phyloP scores from a whole-genome alignment of 1,139 yeast species.

The Geotrichum bryndzae region DNA sequence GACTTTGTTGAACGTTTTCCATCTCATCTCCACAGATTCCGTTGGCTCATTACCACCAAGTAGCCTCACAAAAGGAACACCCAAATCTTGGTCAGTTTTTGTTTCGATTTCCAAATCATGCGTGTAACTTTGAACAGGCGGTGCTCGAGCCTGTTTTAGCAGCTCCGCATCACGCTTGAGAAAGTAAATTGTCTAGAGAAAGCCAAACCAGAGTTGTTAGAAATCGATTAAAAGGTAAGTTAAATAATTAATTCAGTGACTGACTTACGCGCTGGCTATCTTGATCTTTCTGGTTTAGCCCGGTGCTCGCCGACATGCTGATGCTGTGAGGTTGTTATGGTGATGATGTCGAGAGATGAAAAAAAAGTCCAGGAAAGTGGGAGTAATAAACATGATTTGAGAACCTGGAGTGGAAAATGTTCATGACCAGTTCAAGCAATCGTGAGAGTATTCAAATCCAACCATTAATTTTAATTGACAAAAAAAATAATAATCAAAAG shows the following conservation, averaged over 20 bases:
- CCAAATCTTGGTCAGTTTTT: constrained; percentile 7
- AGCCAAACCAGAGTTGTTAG: background rate
- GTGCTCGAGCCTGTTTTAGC: background rate
- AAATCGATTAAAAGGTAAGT: background rate
- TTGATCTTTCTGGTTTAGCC: constrained; percentile 16
- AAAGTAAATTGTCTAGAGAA: constrained; percentile 15
- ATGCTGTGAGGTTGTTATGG: background rate
- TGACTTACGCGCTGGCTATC: constrained; percentile 15
- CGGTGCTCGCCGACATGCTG: background rate
- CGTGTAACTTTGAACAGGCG: background rate
- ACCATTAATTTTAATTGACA: too few relatives aligned
- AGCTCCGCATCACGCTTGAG: constrained; percentile 12
- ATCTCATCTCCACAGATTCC: constrained; percentile 31
- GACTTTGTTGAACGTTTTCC: constrained; percentile 35
- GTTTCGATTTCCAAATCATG: constrained; percentile 20
- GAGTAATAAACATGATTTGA: background rate
- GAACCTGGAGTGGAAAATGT: background rate
- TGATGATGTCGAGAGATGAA: background rate
- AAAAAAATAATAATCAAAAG: too few relatives aligned
- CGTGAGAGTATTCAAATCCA: too few relatives aligned
- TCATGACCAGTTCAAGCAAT: too few relatives aligned
- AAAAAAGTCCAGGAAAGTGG: background rate
- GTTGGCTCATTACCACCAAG: constrained; percentile 38
- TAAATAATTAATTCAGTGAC: background rate
- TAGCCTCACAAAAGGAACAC: constrained; percentile 36